phyloP scores from a whole-genome alignment of 1,139 yeast species.

The Geotrichum bryndzae region DNA sequence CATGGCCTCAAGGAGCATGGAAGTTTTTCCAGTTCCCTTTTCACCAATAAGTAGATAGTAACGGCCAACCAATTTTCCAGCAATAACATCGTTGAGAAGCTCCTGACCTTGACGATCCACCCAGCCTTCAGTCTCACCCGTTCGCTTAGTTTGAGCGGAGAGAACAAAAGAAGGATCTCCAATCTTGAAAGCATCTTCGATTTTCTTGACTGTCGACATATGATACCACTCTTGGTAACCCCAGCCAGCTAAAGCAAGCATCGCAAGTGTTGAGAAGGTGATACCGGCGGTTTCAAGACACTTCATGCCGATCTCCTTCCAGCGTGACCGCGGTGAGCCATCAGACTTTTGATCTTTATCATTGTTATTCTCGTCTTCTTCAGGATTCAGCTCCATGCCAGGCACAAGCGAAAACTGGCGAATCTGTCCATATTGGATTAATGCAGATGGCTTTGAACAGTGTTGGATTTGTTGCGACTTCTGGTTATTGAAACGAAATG shows the following conservation, averaged over 20 bases:
- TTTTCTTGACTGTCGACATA: slow-evolving; percentile 55
- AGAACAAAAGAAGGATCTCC: slow-evolving; percentile 52
- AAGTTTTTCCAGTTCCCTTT: slow-evolving; percentile 82
- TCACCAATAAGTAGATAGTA: slow-evolving; percentile 74
- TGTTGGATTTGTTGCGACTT: background rate
- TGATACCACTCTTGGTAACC: slow-evolving; percentile 61
- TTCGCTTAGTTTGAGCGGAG: slow-evolving; percentile 50
- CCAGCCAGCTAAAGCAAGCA: slow-evolving; percentile 67
- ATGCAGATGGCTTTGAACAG: background rate
- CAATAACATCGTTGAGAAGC: slow-evolving; percentile 56
- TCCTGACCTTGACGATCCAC: slow-evolving; percentile 67
- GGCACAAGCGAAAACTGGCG: slow-evolving; percentile 4
- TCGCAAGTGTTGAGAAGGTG: slow-evolving; percentile 65
- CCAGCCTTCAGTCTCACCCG: slow-evolving; percentile 37
- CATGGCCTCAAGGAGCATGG: slow-evolving; percentile 65
- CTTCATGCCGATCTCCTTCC: slow-evolving; percentile 40
- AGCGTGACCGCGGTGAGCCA: slow-evolving; percentile 6
- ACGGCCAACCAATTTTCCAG: slow-evolving; percentile 59
- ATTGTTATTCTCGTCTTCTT: slow-evolving; percentile 1
- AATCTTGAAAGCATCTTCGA: slow-evolving; percentile 58
- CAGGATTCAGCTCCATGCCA: slow-evolving; percentile 5
- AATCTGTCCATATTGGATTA: background rate
- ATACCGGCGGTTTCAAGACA: slow-evolving; percentile 69
- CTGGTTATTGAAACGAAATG: background rate
- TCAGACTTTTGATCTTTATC: background rate